Evolutionary conservation across 2,329 filamentous ascomycete species (phyloP), one percentile per base, ranked within the genome.

Genomic region (Sporothrix mexicana): DNA sequence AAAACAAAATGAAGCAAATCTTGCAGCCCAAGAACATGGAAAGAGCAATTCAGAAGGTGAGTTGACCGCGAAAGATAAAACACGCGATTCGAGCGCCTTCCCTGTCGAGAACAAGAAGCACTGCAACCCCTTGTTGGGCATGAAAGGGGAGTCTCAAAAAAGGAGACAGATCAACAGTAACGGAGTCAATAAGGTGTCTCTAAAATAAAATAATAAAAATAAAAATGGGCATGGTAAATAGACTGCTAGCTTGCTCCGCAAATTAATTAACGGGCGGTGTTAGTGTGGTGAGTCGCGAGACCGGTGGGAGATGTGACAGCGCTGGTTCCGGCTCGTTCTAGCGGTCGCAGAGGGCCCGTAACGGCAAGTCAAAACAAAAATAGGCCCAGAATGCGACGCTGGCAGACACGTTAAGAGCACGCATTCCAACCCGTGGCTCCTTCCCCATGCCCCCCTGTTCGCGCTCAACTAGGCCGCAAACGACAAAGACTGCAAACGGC

Each of bases 161-260:
- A 73, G 69, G 69, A 73, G 62, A 71, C 57, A 70, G 67, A 67
- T 73, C 72, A 70, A 73, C 59, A 70, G 20, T 57, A 59, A 45
- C 53, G n/a, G 12, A 64, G 68, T 70, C 61, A 66, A 66, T 64
- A 25, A 36, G 30, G 30, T 36, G 30, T 36, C 3, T 36, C 30
- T 7, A 36, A 36, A 36, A 36, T 36, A 36, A 17, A 15, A 47
- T 47, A 68, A 68, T 68, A 47, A 55, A 43, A 57, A 70, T 61
- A 49, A 36, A 62, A 57, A 59, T 51, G 51, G 70, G 43, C 8
- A 53, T 51, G 23, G 47, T 55, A 66, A 64, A 53, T 71, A 70
- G 20, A 70, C 68, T 36, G 51, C 51, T 57, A 57, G 68, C 68
- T 45, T 57, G 12, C 68, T 51, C 36, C 68, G 45, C 30, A 45